These are phyloP conservation scores for Phtheirospermum japonicum DNA, from an alignment of 257 asterid species.

Conservation along the genomic window DNA sequence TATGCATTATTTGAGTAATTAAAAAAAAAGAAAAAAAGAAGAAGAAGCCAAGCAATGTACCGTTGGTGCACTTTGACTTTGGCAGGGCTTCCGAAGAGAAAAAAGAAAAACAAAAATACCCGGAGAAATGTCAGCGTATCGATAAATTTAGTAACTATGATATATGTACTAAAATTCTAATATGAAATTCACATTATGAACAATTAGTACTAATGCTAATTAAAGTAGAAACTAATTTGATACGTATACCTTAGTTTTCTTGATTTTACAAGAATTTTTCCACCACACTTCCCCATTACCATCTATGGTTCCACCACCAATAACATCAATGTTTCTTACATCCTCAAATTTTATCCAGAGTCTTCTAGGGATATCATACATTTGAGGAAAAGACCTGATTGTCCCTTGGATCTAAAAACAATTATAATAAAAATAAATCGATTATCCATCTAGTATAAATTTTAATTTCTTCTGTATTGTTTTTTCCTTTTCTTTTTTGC, in stretches of 20 bases:
- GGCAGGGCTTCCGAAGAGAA: constrained; percentile 43
- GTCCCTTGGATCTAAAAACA: constrained; percentile 59
- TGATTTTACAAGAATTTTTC: constrained; percentile 73
- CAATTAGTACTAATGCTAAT: no score
- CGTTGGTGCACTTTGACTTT: constrained; percentile 53
- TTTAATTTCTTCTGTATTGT: background rate
- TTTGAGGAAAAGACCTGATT: constrained; percentile 51
- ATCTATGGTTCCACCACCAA: constrained; percentile 74
- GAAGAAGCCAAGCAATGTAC: constrained; percentile 27
- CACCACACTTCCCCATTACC: constrained; percentile 93
- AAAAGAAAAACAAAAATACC: background rate
- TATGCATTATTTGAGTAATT: background rate
- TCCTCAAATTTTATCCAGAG: constrained; percentile 73
- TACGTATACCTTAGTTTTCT: constrained; percentile 44
- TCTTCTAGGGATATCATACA: constrained; percentile 48
- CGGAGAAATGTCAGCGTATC: constrained; percentile 9
- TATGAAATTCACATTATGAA: no score
- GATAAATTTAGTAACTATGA: background rate
- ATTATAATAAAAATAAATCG: background rate
- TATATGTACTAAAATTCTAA: no score
- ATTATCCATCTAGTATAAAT: background rate
- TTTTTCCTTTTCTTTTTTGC: background rate
- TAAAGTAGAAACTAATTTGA: no score
- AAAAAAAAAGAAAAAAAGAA: background rate
- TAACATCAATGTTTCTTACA: constrained; percentile 43